Conservation (phyloP, 495 filamentous ascomycete species). For the Talaromyces trachyspermus region DNA sequence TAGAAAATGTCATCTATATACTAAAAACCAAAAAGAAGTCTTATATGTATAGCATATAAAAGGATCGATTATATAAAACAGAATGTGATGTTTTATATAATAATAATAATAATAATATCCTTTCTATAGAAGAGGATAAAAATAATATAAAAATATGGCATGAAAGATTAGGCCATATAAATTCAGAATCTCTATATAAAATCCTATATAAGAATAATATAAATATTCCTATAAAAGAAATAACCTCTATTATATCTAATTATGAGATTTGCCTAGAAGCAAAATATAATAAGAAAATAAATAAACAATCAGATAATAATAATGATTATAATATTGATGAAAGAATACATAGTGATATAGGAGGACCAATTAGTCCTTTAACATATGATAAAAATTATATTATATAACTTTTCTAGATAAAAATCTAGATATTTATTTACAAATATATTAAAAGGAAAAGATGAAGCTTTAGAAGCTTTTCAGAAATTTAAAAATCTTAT, state of each 20-base stretch:
- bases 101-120: not conserved
- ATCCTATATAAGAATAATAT: not conserved
- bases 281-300: conserved; percentile 6
- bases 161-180: conserved; percentile 3
- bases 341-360: conserved; percentile 5
- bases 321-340: conserved; percentile 1
- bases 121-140: not conserved
- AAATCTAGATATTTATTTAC: conserved; percentile 5
- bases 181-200: conserved; percentile 2
- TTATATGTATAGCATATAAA: not conserved
- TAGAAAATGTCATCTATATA: not conserved
- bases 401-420: conserved; percentile 6
- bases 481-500: conserved; percentile 1
- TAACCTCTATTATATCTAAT: not conserved
- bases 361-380: not conserved
- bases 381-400: conserved; percentile 5
- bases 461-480: conserved; percentile 1
- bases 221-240: not conserved
- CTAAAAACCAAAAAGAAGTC: not conserved
- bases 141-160: conserved; percentile 2
- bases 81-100: not conserved
- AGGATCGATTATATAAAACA: not conserved
- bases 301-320: conserved; percentile 3
- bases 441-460: not conserved
- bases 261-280: conserved; percentile 1